Percentiles rank a stretch among this genome's conserved stretches.
Conservation (phyloP, 305 asterid species). For the Petunia hybrid region DNA sequence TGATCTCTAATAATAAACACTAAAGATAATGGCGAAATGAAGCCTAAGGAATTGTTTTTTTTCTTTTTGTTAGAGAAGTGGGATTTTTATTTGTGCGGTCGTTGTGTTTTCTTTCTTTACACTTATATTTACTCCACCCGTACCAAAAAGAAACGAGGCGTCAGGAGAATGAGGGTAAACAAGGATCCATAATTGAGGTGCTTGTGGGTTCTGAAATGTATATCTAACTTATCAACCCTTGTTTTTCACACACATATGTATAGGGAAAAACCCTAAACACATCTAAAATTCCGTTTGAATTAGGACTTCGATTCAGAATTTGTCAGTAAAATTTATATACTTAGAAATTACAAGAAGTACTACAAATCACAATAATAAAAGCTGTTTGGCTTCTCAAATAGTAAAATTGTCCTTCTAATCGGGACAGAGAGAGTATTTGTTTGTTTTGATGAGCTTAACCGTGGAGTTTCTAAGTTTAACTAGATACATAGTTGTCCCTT, state of each 20-base stretch:
- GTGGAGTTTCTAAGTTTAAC: not conserved
- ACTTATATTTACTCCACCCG: conserved; percentile 13
- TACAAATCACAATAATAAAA: not conserved
- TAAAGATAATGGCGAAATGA: not conserved
- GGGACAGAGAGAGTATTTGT: not conserved
- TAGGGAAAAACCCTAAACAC: too few species aligned
- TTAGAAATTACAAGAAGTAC: not conserved
- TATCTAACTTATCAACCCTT: conserved; percentile 1
- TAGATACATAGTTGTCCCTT: not conserved
- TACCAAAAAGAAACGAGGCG: not conserved
- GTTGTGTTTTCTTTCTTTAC: not conserved
- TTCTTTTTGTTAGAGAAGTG: conserved; percentile 19
- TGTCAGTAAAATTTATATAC: not conserved
- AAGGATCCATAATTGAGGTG: too few species aligned
- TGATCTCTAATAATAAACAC: conserved; percentile 19
- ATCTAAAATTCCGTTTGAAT: not conserved
- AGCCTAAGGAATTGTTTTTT: not conserved
- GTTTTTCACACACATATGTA: not conserved
- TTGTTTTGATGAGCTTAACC: not conserved
- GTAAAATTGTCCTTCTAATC: too few species aligned
- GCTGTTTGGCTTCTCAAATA: not conserved
- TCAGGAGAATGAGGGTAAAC: conserved; percentile 15
- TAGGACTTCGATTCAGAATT: not conserved
- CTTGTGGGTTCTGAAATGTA: not conserved
- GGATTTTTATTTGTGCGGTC: not conserved